Conservation (phyloP, 352 stramenopile species). For the Phytopythium delawarense region DNA sequence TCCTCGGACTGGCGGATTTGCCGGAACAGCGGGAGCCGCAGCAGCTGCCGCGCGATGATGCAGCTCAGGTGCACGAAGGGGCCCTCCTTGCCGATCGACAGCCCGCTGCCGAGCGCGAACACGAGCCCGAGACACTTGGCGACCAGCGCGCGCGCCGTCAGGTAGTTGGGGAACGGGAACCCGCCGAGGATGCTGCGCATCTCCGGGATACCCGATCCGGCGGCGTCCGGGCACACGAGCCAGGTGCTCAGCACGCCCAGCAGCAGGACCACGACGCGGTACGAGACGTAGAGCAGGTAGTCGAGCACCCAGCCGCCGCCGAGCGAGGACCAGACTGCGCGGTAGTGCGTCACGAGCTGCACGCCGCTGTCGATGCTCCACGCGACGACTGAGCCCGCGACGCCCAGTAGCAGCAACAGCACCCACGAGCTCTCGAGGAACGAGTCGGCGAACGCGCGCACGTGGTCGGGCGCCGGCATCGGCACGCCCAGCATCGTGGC, state of each 20-base stretch:
- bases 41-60: constrained; percentile 64
- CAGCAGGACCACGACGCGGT: constrained; percentile 54
- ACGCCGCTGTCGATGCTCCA: constrained; percentile 68
- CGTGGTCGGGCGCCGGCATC: constrained; percentile 44
- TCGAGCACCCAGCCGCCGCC: constrained; percentile 44
- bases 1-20: constrained; percentile 57
- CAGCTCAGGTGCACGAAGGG: constrained; percentile 79
- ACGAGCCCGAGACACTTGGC: constrained; percentile 67
- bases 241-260: constrained; percentile 57
- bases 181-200: constrained; percentile 76
- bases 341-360: constrained; percentile 34
- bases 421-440: constrained; percentile 77
- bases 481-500: background rate
- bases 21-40: constrained; percentile 50
- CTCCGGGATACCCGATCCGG: constrained; percentile 71
- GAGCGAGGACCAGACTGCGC: constrained; percentile 34
- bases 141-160: constrained; percentile 49
- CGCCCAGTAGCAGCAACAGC: constrained; percentile 57
- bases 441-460: constrained; percentile 34
- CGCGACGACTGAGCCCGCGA: constrained; percentile 47
- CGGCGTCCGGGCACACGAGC: constrained; percentile 54
- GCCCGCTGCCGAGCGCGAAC: constrained; percentile 55
- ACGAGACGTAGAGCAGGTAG: constrained; percentile 60
- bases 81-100: constrained; percentile 77
- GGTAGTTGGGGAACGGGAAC: constrained; percentile 65